A percentile compares a stretch with the other conserved stretches of the same genome.
These are phyloP conservation scores for Crithidia thermophila DNA, from an alignment of 208 protist genomes.

Conservation along the genomic window DNA sequence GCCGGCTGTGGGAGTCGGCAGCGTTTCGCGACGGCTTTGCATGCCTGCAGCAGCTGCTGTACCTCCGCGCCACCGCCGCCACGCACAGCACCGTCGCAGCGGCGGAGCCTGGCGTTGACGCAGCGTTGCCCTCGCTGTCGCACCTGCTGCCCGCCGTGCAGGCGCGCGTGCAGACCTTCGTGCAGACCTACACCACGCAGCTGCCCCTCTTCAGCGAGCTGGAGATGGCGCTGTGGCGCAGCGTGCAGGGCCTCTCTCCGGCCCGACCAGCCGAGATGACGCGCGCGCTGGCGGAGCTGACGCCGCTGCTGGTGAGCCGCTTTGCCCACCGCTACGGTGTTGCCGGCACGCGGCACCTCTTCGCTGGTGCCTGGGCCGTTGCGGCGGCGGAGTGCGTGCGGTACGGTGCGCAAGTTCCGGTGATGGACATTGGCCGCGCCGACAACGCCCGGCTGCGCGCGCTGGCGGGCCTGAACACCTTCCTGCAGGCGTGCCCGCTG, in stretches of 20 bases:
- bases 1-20: slow-evolving; percentile 59
- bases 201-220: slow-evolving; percentile 60
- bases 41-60: slow-evolving; percentile 61
- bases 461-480: slow-evolving; percentile 48
- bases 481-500: slow-evolving; percentile 60
- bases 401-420: slow-evolving; percentile 48
- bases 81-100: slow-evolving; percentile 3
- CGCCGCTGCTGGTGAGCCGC: slow-evolving; percentile 65
- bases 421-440: slow-evolving; percentile 56
- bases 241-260: slow-evolving; percentile 37
- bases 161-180: slow-evolving; percentile 41
- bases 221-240: slow-evolving; percentile 67
- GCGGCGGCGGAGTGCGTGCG: slow-evolving; percentile 55
- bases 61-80: slow-evolving; percentile 21
- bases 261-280: slow-evolving; percentile 5
- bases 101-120: not conserved
- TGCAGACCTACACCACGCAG: slow-evolving; percentile 56
- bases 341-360: slow-evolving; percentile 41
- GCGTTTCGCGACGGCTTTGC: slow-evolving; percentile 80
- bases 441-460: slow-evolving; percentile 35
- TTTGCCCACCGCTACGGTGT: slow-evolving; percentile 67
- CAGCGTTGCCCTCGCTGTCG: not conserved
- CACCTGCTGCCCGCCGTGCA: slow-evolving; percentile 37
- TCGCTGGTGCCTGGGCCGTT: slow-evolving; percentile 62
- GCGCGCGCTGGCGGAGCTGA: slow-evolving; percentile 35